These are phyloP conservation scores for Penicillium atrosanguineum DNA, from an alignment of 495 filamentous ascomycete genomes.

Conservation along the genomic window DNA sequence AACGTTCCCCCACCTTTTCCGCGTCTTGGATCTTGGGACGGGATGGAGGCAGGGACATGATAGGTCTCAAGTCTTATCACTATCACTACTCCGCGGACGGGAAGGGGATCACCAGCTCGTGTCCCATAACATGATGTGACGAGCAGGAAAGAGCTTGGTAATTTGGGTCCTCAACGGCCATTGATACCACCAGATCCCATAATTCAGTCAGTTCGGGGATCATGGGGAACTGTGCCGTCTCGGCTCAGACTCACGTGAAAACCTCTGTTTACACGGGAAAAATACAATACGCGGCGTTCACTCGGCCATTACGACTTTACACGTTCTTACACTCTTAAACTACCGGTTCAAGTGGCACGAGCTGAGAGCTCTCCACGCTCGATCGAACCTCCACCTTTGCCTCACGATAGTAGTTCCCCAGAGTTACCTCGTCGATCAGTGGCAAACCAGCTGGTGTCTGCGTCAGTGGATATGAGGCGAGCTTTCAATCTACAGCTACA, in stretches of 20 bases:
- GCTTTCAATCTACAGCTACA: background rate
- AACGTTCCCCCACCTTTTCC: slow-evolving; percentile 6
- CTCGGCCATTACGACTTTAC: background rate
- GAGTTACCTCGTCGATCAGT: background rate
- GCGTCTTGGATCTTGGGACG: slow-evolving; percentile 8
- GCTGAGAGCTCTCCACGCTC: background rate
- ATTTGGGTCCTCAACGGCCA: background rate
- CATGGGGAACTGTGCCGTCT: background rate
- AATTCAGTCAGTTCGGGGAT: background rate
- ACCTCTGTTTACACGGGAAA: background rate
- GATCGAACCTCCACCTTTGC: slow-evolving; percentile 1
- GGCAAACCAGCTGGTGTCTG: slow-evolving; percentile 1
- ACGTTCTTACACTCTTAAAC: background rate
- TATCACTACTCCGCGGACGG: slow-evolving; percentile 1
- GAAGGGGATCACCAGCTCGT: slow-evolving; percentile 11
- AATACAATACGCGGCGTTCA: background rate
- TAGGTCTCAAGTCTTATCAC: slow-evolving; percentile 7
- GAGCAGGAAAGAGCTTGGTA: background rate
- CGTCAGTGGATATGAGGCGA: background rate
- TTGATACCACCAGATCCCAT: background rate
- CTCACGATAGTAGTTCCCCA: background rate
- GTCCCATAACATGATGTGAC: background rate
- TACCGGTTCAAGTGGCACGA: background rate
- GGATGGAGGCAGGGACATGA: slow-evolving; percentile 12
- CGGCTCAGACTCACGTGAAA: background rate